Base-by-base conservation (phyloP, 257 asterid genomes). In the Solanum clarkiae region DNA sequence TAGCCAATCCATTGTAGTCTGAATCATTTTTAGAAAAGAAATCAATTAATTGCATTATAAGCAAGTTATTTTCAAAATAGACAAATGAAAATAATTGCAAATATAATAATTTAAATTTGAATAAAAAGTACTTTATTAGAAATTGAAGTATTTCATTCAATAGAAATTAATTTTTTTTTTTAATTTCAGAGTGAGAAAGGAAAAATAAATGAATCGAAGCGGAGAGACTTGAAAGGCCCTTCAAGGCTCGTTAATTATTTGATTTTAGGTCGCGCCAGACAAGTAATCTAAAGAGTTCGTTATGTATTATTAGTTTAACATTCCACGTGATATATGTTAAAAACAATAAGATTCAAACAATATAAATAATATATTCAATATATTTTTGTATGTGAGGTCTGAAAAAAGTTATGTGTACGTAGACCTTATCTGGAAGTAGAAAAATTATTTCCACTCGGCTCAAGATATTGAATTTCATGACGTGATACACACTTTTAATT, bases 1-100 rank as follows among this genome's bases (percentile, higher is more conserved):
- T 5, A 91, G 77, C 94, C 95, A 92, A 83, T 88, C 91, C 32
- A 87, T 81, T 77, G 87, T 88, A 26, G 95, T 93, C 95, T 93
- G 77, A 51, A 77, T 51, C 63, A 77, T 51, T 22, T 15, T 36
- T 36, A 15, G 2, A 75, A 75, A 51, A 22, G 0, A 77, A 14
- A 15, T 2, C 15, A 77, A 77, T 8, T 5, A 51, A 14, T 49
- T 1, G 5, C 22, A 16, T 0, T 32, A 7, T 66, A 11, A 26
- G 26, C 6, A 45, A 6, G 36, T 13, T 59, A 22, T 20, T 59
- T 59, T 4, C 66, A 59, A 59, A 59, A 59, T 59, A 59, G 29
- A 1, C 7, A 10, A 59, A 59, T 59, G 66, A 59, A 6, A 20
- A 3, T 59, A 59, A 26, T 4, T 6, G n/a, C 7, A 59, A 20